Percentiles rank a stretch among this genome's conserved stretches.
Conservation (phyloP, 805 yeast genomes). For the Yarrowia sp. region DNA sequence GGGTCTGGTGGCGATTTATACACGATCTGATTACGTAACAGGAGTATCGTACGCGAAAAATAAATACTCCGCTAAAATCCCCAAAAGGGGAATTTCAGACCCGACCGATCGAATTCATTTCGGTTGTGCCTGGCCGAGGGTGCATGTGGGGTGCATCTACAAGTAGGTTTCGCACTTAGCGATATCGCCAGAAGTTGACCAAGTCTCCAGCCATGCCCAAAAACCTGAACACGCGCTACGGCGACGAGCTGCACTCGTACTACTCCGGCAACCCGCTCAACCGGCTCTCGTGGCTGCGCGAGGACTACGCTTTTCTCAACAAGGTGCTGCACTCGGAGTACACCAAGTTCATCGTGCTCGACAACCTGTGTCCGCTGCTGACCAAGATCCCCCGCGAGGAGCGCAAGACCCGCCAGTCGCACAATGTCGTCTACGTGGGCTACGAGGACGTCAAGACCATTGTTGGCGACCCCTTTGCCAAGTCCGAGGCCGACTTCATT, state of each 20-base stretch:
- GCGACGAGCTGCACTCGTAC: slow-evolving; percentile 39
- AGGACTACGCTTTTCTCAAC: slow-evolving; percentile 51
- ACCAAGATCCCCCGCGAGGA: slow-evolving; percentile 1
- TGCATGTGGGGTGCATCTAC: slow-evolving; percentile 20
- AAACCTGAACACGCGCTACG: slow-evolving; percentile 30
- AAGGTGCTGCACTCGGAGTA: slow-evolving; percentile 47
- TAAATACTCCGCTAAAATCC: too few species aligned
- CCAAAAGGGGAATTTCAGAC: too few species aligned
- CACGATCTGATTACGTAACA: too few species aligned
- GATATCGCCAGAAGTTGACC: too few species aligned
- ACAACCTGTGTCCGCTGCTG: slow-evolving; percentile 35
- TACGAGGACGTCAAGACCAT: slow-evolving; percentile 38
- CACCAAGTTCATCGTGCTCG: slow-evolving; percentile 50
- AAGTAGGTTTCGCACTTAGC: not conserved
- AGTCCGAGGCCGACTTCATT: slow-evolving; percentile 34
- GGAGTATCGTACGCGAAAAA: too few species aligned
- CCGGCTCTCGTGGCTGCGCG: slow-evolving; percentile 62
- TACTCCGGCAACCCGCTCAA: slow-evolving; percentile 57
- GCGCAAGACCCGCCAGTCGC: not conserved
- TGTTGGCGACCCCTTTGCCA: slow-evolving; percentile 40
- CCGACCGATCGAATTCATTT: not conserved
- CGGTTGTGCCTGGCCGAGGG: not conserved
- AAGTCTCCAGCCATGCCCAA: not conserved
- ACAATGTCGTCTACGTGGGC: slow-evolving; percentile 10
- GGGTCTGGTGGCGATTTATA: too few species aligned